Percentiles rank a stretch among this genome's conserved stretches.
Evolutionary conservation across 495 filamentous ascomycete genomes (phyloP).

Genomic region (Trichoderma asperelloides): DNA sequence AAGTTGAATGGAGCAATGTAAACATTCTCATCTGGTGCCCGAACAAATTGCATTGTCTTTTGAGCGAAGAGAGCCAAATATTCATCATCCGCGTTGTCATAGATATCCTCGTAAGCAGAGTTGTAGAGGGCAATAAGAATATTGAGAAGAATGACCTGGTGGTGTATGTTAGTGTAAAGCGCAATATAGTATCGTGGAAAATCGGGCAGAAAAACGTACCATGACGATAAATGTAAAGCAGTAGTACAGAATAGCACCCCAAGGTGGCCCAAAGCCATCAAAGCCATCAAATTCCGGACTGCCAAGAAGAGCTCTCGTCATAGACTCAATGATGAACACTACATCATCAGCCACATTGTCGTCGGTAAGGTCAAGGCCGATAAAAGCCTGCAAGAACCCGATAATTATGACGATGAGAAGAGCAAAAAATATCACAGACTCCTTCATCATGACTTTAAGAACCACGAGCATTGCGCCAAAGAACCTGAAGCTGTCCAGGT

Average conservation of each 20-base stretch:
- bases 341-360: constrained; percentile 48
- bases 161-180: background rate
- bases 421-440: constrained; percentile 94
- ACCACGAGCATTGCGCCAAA: constrained; percentile 98
- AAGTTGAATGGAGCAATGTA: constrained; percentile 95
- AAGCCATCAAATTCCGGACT: constrained; percentile 86
- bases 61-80: constrained; percentile 85
- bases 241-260: constrained; percentile 87
- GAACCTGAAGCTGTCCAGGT: constrained; percentile 88
- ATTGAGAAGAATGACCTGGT: constrained; percentile 64
- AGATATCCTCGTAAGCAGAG: constrained; percentile 91
- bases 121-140: constrained; percentile 96
- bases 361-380: constrained; percentile 85
- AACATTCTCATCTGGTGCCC: constrained; percentile 95
- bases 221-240: constrained; percentile 96
- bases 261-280: constrained; percentile 64
- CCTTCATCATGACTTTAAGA: constrained; percentile 98
- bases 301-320: constrained; percentile 85
- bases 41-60: constrained; percentile 92
- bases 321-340: constrained; percentile 72
- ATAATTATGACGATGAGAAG: constrained; percentile 77
- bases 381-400: constrained; percentile 89
- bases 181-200: background rate
- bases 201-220: constrained; percentile 37
- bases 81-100: constrained; percentile 87